A percentile compares a stretch with the other conserved stretches of the same genome.
Evolutionary conservation across 208 protist species (phyloP).

Genomic region (Acanthamoeba sp.): DNA sequence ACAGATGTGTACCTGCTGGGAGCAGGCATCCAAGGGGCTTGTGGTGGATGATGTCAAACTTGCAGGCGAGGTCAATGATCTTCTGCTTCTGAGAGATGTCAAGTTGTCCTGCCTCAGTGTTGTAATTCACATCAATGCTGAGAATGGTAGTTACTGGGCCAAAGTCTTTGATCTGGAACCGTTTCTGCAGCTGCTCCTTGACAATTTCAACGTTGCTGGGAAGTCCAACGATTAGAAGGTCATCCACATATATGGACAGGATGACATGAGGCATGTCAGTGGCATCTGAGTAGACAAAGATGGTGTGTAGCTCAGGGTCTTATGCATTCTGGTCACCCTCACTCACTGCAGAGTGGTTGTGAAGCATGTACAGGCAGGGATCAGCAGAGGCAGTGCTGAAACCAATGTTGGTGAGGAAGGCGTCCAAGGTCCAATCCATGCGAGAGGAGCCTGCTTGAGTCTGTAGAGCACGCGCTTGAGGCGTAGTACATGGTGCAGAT

Average conservation of each 20-base stretch:
- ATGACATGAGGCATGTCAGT: background rate
- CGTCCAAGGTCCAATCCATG: conserved; percentile 19
- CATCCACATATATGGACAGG: conserved; percentile 37
- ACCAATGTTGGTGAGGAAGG: background rate
- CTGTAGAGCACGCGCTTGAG: conserved; percentile 47
- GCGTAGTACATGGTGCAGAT: conserved; percentile 21
- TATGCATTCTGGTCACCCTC: background rate
- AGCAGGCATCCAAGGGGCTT: too few species aligned
- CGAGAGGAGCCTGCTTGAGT: conserved; percentile 45
- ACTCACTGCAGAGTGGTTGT: background rate
- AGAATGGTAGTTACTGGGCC: too few species aligned
- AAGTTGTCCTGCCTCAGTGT: too few species aligned
- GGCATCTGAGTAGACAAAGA: background rate
- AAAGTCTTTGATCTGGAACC: too few species aligned
- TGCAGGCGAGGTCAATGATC: too few species aligned
- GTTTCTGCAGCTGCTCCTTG: background rate
- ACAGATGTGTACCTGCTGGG: too few species aligned
- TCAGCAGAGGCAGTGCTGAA: background rate
- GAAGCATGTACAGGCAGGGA: conserved; percentile 10
- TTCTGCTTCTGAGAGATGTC: too few species aligned
- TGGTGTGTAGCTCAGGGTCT: background rate
- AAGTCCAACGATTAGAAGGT: conserved; percentile 8
- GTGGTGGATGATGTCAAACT: too few species aligned
- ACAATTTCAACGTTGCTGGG: background rate
- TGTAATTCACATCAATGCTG: too few species aligned